Evolutionary conservation across 805 yeast species (phyloP).

Genomic region (Metschnikowia similis): DNA sequence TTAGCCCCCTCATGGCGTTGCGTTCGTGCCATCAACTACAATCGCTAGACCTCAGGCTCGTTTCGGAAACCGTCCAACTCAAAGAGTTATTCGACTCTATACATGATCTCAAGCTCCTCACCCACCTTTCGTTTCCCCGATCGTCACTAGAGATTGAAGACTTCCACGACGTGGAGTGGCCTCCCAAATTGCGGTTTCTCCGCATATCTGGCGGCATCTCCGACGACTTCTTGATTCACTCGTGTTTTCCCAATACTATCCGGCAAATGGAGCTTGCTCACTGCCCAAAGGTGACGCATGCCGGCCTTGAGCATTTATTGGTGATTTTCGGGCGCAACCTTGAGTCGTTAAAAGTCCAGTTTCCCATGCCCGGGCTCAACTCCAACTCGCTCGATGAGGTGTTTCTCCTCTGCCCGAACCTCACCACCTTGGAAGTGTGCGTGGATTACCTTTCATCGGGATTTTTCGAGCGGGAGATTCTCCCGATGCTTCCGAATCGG

Average conservation of each 20-base stretch:
- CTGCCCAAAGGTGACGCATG: constrained; percentile 73
- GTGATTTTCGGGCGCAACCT: constrained; percentile 63
- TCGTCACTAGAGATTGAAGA: constrained; percentile 72
- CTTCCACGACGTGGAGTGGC: constrained; percentile 63
- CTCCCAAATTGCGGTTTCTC: constrained; percentile 64
- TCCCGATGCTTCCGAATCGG: constrained; percentile 22
- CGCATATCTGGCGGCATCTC: constrained; percentile 88
- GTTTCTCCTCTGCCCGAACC: constrained; percentile 72
- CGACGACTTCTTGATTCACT: constrained; percentile 65
- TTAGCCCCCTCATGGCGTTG: constrained; percentile 80
- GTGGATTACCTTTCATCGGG: constrained; percentile 69
- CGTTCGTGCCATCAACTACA: constrained; percentile 62
- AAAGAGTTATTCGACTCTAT: constrained; percentile 77
- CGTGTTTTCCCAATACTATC: constrained; percentile 71
- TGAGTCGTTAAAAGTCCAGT: constrained; percentile 60
- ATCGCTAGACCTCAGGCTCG: constrained; percentile 74
- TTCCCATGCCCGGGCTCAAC: constrained; percentile 82
- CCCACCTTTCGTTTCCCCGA: constrained; percentile 82
- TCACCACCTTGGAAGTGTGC: constrained; percentile 58
- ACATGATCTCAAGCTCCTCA: constrained; percentile 53
- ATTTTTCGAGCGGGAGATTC: constrained; percentile 33
- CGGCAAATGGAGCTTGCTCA: constrained; percentile 74
- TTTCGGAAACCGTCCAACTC: constrained; percentile 85
- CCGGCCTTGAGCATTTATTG: constrained; percentile 59
- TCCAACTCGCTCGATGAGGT: constrained; percentile 69